Evolutionary conservation across 2,329 filamentous ascomycete species (phyloP).

Genomic region (Aspergillus latus): DNA sequence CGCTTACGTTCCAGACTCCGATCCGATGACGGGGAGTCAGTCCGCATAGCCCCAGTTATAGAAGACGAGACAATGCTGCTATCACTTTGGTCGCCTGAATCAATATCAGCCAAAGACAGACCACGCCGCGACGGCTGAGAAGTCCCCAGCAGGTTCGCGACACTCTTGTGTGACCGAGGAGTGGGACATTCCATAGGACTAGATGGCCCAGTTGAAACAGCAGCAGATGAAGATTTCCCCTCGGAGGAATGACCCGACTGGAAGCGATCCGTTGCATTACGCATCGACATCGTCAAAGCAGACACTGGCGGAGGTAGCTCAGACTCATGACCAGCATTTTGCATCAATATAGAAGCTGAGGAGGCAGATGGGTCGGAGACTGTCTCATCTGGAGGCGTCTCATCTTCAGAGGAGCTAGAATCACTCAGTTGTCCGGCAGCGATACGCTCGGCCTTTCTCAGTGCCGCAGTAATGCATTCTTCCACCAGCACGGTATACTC

Average conservation of each 20-base stretch:
- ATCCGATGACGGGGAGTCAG: conserved; percentile 89
- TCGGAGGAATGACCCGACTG: conserved; percentile 46
- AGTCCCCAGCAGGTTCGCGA: conserved; percentile 58
- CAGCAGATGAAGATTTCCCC: conserved; percentile 59
- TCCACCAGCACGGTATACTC: conserved; percentile 92
- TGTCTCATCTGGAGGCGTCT: conserved; percentile 44
- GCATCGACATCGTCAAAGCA: conserved; percentile 58
- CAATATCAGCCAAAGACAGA: conserved; percentile 79
- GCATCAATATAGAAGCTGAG: conserved; percentile 10
- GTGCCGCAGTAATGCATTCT: conserved; percentile 89
- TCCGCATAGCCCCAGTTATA: conserved; percentile 68
- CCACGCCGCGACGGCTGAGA: conserved; percentile 66
- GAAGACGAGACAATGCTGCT: conserved; percentile 82
- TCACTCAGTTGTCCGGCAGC: conserved; percentile 82
- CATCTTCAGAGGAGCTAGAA: conserved; percentile 64
- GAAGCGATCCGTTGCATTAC: conserved; percentile 54
- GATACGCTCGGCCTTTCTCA: conserved; percentile 85
- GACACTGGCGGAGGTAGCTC: conserved; percentile 37
- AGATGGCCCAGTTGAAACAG: conserved; percentile 78
- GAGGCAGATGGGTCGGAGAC: conserved; percentile 12
- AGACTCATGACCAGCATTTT: conserved; percentile 13
- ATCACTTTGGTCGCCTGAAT: conserved; percentile 78
- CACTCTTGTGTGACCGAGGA: conserved; percentile 74
- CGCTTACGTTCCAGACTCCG: conserved; percentile 82
- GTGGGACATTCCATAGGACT: conserved; percentile 91